phyloP scores from a whole-genome alignment of 164 flowering plant genomes.

The Amborella trichopoda region DNA sequence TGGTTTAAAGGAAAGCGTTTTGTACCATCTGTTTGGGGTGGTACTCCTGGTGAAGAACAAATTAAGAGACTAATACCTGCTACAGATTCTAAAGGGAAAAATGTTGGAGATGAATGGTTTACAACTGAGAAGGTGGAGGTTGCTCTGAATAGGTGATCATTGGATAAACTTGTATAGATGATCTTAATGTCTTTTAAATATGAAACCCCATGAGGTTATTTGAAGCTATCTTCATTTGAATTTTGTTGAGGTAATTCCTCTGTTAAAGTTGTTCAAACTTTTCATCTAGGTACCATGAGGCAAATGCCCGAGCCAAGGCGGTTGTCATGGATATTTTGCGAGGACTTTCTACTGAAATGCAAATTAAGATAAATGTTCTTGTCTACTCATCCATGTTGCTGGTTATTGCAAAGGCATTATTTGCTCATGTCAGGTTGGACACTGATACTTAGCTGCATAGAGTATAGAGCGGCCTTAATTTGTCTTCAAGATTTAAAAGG shows the following conservation, averaged over 20 bases:
- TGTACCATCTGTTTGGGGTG: constrained; percentile 70
- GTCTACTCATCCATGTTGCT: constrained; percentile 87
- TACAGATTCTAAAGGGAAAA: constrained; percentile 83
- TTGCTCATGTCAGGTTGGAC: constrained; percentile 77
- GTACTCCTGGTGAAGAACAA: constrained; percentile 83
- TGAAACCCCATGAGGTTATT: no score
- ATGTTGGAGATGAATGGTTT: constrained; percentile 96
- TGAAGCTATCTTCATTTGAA: background rate
- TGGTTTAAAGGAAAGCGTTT: constrained; percentile 97
- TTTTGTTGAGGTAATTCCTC: constrained; percentile 1
- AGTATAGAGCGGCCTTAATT: no score
- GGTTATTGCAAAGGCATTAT: constrained; percentile 83
- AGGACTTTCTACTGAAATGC: constrained; percentile 69
- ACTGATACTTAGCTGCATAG: no score
- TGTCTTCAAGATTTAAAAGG: no score
- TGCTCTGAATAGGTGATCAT: constrained; percentile 51
- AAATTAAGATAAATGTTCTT: constrained; percentile 62
- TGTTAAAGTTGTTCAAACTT: background rate
- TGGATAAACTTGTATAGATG: background rate
- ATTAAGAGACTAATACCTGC: constrained; percentile 82
- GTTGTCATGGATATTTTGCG: constrained; percentile 69
- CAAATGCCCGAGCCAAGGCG: constrained; percentile 59
- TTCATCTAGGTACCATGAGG: constrained; percentile 74
- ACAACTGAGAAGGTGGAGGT: constrained; percentile 80
- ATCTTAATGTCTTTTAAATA: background rate